These are phyloP conservation scores for Salvia sclarea DNA, from an alignment of 305 asterid genomes.

Conservation along the genomic window DNA sequence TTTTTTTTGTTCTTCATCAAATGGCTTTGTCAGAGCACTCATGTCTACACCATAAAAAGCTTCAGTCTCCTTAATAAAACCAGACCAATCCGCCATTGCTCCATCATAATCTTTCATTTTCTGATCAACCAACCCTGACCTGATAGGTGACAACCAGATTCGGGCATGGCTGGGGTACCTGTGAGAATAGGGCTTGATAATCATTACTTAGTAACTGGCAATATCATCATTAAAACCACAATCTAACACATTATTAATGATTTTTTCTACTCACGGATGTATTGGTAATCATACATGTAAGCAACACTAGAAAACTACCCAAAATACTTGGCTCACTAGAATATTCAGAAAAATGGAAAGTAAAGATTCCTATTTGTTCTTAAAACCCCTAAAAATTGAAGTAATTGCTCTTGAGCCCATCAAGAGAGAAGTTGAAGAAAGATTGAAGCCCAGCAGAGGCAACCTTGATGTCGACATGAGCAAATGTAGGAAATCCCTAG, in stretches of 20 bases:
- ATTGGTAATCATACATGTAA: neutral
- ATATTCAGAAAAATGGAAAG: no score
- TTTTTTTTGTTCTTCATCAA: conserved; percentile 66
- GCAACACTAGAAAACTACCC: neutral
- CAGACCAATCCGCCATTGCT: conserved; percentile 74
- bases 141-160: conserved; percentile 92
- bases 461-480: neutral
- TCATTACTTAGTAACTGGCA: neutral
- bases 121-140: conserved; percentile 71
- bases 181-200: conserved; percentile 32
- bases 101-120: conserved; percentile 64
- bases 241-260: neutral
- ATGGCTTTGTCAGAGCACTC: conserved; percentile 77
- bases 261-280: neutral
- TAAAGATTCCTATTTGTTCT: no score
- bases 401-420: neutral
- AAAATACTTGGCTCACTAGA: neutral
- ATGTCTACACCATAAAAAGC: conserved; percentile 84
- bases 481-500: neutral
- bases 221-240: neutral
- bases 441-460: neutral
- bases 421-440: neutral
- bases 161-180: conserved; percentile 99
- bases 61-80: conserved; percentile 70
- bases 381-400: no score